A percentile compares a stretch with the other conserved stretches of the same genome.
Evolutionary conservation across 2,329 filamentous ascomycete species (phyloP).

Genomic region (Colletotrichum paranaense): DNA sequence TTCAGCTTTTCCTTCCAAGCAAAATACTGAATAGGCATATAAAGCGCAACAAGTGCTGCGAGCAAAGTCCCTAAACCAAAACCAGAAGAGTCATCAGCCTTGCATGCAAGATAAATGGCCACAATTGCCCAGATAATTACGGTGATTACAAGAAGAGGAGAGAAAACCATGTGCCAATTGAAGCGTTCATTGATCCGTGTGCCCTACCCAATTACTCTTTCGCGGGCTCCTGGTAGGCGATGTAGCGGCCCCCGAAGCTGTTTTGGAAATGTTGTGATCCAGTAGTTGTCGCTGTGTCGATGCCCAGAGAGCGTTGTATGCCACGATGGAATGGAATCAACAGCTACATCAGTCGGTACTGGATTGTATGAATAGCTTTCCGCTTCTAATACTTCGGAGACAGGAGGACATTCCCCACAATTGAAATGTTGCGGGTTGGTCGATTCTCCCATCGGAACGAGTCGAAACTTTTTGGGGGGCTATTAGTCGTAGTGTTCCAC

Average conservation of each 20-base stretch:
- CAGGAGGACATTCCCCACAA: not conserved
- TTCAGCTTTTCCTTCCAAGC: slow-evolving; percentile 18
- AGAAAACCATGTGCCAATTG: not conserved
- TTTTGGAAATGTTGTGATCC: slow-evolving; percentile 14
- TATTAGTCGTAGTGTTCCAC: not conserved
- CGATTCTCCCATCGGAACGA: not conserved
- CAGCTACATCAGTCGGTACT: slow-evolving; percentile 1
- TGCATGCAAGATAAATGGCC: not conserved
- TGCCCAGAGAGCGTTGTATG: not conserved
- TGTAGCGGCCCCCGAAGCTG: slow-evolving; percentile 2
- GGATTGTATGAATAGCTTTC: not conserved
- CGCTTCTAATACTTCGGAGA: not conserved
- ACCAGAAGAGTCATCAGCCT: not conserved
- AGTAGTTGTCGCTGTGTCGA: slow-evolving; percentile 9
- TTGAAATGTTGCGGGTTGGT: slow-evolving; percentile 1
- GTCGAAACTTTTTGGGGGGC: slow-evolving; percentile 1
- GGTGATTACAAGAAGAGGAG: not conserved
- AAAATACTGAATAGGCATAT: slow-evolving; percentile 9
- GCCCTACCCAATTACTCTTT: not conserved
- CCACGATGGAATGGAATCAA: slow-evolving; percentile 3
- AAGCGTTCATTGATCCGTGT: not conserved
- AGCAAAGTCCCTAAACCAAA: slow-evolving; percentile 9
- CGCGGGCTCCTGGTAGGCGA: not conserved
- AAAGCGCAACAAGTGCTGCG: slow-evolving; percentile 7
- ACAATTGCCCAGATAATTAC: not conserved